Evolutionary conservation across 768 basidiomycete species (phyloP), one percentile per base, ranked within the genome.

Genomic region (Suillus sp.): DNA sequence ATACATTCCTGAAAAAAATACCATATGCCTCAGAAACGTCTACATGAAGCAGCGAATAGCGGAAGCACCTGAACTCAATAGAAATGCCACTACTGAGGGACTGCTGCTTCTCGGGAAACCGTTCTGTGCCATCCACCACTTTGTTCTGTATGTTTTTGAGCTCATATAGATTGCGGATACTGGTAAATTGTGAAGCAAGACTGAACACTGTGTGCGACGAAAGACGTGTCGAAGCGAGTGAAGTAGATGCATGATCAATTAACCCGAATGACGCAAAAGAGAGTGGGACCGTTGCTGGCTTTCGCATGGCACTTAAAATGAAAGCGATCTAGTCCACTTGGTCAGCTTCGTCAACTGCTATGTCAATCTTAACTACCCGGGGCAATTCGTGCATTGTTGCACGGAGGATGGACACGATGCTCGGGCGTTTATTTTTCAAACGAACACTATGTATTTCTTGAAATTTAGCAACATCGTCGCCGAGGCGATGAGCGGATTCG

Each of bases 191-290:
- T 37, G 86, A 82, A 0, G 82, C 78, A 35, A 91, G 78, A 13
- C 83, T 83, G 48, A 79, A 83, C 63, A 84, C 77, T 30, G 84
- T 77, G 57, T 87, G 78, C 22, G 91, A 74, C 7, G 74, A 61
- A 63, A 84, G 77, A 18, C 88, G 72, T 13, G 76, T 78, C 11
- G 71, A 60, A 8, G 81, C 81, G 69, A 92, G 90, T 32, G 80
- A 70, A 35, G 70, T 68, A 1, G 84, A 79, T 0, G 86, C 82
- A 22, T 82, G 78, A 74, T 85, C 74, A 43, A 89, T 82, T 35
- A 90, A 78, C 51, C 83, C 81, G 42, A 88, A 76, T 2, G 87
- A 88, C 3, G 86, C 85, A 2, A 90, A 77, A 3, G 87, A 87
- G 34, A 89, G 66, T 0, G 89, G 87, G 61, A 89, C 84, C 25